Conservation (phyloP, 1,139 yeast species). For the Pichia cactophila region DNA sequence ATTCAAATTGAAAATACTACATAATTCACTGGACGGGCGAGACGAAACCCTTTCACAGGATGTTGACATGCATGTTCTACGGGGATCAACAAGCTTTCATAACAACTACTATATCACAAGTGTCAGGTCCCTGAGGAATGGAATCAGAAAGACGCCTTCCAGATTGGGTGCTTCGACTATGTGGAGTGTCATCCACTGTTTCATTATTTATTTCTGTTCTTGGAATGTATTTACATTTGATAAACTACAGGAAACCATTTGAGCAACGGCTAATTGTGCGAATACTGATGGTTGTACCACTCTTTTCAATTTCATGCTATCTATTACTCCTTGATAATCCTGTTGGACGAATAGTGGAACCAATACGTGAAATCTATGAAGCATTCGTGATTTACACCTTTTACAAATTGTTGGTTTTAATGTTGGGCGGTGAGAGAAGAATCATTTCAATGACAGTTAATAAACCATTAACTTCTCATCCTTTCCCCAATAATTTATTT, state of each 20-base stretch:
- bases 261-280: slow-evolving; percentile 83
- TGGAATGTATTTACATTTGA: slow-evolving; percentile 45
- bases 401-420: slow-evolving; percentile 70
- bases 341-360: slow-evolving; percentile 49
- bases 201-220: slow-evolving; percentile 36
- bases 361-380: slow-evolving; percentile 83
- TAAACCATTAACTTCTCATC: slow-evolving; percentile 65
- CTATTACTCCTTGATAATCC: slow-evolving; percentile 40
- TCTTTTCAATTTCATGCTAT: slow-evolving; percentile 50
- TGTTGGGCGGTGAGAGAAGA: slow-evolving; percentile 87
- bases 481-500: slow-evolving; percentile 46
- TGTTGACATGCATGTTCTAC: no score
- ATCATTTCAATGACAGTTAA: slow-evolving; percentile 69
- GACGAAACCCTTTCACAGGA: no score
- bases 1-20: no score
- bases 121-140: background rate
- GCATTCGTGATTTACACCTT: slow-evolving; percentile 94
- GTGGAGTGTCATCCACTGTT: slow-evolving; percentile 27
- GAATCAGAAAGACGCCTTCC: slow-evolving; percentile 11
- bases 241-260: slow-evolving; percentile 78
- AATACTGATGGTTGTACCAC: slow-evolving; percentile 62
- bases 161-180: slow-evolving; percentile 22
- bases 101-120: no score
- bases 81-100: no score
- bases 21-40: no score